phyloP scores from a whole-genome alignment of 495 filamentous ascomycete genomes.

The Hypoxylon perforatum region DNA sequence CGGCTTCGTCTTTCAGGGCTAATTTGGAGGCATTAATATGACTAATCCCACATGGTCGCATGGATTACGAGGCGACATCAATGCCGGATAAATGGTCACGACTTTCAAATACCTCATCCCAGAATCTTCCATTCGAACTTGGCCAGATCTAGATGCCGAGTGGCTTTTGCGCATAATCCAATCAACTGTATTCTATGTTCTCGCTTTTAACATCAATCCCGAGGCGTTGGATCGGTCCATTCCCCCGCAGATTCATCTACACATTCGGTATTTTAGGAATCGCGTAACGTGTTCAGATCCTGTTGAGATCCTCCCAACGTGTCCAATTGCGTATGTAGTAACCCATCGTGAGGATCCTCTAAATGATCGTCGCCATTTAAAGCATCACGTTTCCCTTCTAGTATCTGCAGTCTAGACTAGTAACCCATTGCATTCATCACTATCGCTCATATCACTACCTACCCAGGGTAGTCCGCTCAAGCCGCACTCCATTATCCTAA shows the following conservation, averaged over 20 bases:
- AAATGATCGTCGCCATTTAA: neutral
- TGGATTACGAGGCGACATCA: neutral
- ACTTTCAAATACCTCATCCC: neutral
- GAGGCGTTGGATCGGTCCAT: neutral
- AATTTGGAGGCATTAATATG: neutral
- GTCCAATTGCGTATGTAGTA: conserved; percentile 22
- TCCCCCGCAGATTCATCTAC: conserved; percentile 20
- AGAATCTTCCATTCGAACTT: neutral
- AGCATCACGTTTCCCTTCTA: neutral
- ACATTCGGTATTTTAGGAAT: conserved; percentile 1
- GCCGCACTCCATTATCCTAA: neutral
- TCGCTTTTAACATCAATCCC: conserved; percentile 4
- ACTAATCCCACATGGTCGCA: too few species aligned
- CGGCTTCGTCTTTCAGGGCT: neutral
- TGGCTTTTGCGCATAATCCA: too few species aligned
- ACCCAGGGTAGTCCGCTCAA: neutral
- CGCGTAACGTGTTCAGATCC: conserved; percentile 30
- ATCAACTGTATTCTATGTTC: neutral
- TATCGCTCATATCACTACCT: too few species aligned
- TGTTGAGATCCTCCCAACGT: conserved; percentile 25
- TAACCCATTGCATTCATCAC: too few species aligned
- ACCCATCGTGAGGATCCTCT: neutral
- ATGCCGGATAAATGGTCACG: conserved; percentile 19
- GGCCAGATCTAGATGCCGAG: neutral
- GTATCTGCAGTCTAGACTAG: neutral